These are phyloP conservation scores for Fusarium fujikuroi DNA, from an alignment of 2,329 filamentous ascomycete genomes.

Conservation along the genomic window DNA sequence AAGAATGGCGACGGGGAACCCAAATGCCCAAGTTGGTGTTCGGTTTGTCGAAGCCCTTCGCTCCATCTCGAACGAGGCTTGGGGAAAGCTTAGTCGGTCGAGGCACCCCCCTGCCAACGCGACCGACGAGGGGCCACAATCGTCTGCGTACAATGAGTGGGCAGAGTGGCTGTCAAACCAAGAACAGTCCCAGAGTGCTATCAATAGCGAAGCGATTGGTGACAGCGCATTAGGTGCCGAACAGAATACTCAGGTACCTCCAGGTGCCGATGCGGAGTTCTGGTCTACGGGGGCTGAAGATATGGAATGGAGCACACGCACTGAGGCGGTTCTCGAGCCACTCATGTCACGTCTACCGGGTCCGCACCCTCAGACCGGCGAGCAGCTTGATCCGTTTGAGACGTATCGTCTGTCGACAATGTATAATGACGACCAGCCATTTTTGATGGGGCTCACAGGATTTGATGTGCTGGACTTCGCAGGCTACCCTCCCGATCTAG, in stretches of 20 bases:
- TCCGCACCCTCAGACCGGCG: accelerated
- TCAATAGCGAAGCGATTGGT: accelerated
- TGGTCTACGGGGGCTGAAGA: background rate
- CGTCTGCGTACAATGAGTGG: background rate
- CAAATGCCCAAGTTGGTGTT: background rate
- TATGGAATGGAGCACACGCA: background rate
- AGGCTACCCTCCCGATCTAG: background rate
- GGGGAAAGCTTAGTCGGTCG: background rate
- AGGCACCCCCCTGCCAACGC: background rate
- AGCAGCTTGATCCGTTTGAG: background rate
- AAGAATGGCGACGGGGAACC: background rate
- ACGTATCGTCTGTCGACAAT: background rate
- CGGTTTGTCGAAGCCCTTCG: background rate
- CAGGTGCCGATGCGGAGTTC: background rate
- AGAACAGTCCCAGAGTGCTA: background rate
- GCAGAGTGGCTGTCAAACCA: background rate
- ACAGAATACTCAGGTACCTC: background rate
- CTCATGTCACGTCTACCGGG: background rate
- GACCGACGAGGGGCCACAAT: background rate
- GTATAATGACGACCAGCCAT: background rate
- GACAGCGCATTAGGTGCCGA: accelerated
- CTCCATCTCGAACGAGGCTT: background rate
- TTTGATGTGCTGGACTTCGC: background rate
- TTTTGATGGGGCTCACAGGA: background rate
- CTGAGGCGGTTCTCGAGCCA: background rate